Evolutionary conservation across 495 filamentous ascomycete genomes (phyloP).

Genomic region (Hypoxylon fragiforme): DNA sequence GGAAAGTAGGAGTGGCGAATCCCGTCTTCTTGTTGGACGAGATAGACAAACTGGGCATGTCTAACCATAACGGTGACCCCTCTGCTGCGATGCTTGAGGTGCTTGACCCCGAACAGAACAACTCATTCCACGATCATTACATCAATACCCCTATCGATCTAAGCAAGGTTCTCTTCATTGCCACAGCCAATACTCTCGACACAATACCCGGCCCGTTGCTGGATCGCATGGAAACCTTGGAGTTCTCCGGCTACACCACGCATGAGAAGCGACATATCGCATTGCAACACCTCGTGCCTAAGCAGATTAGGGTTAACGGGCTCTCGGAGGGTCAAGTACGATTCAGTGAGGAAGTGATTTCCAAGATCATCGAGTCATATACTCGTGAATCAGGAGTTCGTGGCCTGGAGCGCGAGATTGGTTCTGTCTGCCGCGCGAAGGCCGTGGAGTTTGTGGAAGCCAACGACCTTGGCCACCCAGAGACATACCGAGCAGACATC

Average conservation of each 20-base stretch:
- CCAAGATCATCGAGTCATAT: conserved; percentile 93
- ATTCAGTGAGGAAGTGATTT: conserved; percentile 80
- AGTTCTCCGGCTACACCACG: conserved; percentile 92
- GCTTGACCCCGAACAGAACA: conserved; percentile 96
- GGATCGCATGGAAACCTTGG: conserved; percentile 95
- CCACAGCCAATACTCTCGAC: conserved; percentile 95
- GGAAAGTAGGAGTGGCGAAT: conserved; percentile 95
- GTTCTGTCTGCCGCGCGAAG: conserved; percentile 91
- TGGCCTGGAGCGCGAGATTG: conserved; percentile 93
- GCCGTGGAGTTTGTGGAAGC: conserved; percentile 93
- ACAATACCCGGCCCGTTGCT: conserved; percentile 94
- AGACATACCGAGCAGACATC: conserved; percentile 74
- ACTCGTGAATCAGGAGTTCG: conserved; percentile 98
- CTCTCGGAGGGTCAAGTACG: conserved; percentile 71
- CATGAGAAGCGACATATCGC: conserved; percentile 98
- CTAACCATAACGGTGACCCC: conserved; percentile 94
- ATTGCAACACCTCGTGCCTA: conserved; percentile 87
- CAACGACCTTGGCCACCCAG: conserved; percentile 69
- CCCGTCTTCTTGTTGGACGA: conserved; percentile 97
- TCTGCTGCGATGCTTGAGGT: conserved; percentile 99
- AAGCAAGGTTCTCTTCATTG: conserved; percentile 96
- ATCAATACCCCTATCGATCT: conserved; percentile 95
- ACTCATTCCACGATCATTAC: conserved; percentile 94
- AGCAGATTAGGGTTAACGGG: conserved; percentile 82
- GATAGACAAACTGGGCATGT: conserved; percentile 94